A percentile compares a stretch with the other conserved stretches of the same genome.
Evolutionary conservation across 306 rosid genomes (phyloP).

Genomic region (Quercus ilex): DNA sequence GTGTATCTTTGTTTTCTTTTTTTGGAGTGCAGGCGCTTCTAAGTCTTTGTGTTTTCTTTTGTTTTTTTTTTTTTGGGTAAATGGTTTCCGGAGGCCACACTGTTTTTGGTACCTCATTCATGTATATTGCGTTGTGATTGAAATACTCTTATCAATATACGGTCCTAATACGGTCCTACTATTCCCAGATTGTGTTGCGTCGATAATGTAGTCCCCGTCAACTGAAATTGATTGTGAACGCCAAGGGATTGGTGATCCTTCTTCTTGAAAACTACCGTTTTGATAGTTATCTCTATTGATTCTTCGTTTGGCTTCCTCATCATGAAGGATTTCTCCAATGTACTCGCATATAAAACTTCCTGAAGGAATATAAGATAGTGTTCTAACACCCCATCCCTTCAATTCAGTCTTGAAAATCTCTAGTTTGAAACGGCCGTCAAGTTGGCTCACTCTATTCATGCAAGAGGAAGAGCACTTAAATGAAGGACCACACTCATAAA

Average conservation of each 20-base stretch:
- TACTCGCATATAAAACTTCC: conserved; percentile 48
- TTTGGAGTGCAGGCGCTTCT: no score
- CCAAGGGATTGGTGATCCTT: neutral
- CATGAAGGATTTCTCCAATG: conserved; percentile 26
- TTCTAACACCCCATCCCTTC: conserved; percentile 49
- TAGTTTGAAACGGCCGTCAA: conserved; percentile 24
- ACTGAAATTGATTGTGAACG: neutral
- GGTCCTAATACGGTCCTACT: no score
- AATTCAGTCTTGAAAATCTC: conserved; percentile 30
- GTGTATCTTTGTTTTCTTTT: no score
- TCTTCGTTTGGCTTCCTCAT: neutral
- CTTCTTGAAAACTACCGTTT: conserved; percentile 9
- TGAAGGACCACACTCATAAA: conserved; percentile 37
- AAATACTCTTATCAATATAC: no score
- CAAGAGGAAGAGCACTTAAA: conserved; percentile 36
- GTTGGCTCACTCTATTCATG: conserved; percentile 25
- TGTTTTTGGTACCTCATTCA: no score
- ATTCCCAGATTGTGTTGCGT: conserved; percentile 28
- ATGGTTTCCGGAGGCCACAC: no score
- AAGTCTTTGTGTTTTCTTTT: no score
- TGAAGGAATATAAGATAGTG: conserved; percentile 29
- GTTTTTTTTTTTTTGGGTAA: no score
- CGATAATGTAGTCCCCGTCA: conserved; percentile 23
- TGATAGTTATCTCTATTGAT: neutral
- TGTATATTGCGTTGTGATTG: no score